Evolutionary conservation across 371 early-diverging fungal genomes (phyloP).

Genomic region (Apophysomyces elegans): DNA sequence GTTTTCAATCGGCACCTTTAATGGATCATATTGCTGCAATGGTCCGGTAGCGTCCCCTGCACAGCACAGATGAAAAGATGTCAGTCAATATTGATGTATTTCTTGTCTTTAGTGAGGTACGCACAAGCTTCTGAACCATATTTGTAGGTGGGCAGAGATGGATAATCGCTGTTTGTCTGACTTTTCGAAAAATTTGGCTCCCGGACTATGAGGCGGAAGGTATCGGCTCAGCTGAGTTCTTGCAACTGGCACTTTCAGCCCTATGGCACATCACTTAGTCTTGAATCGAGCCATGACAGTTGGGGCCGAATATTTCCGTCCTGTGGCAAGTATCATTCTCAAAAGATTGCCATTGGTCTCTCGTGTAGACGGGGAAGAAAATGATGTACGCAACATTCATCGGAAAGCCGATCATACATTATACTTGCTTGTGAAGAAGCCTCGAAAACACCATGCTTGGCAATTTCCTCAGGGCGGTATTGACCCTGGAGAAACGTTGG

Average conservation of each 20-base stretch:
- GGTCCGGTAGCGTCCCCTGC: too few species aligned
- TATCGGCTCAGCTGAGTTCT: too few species aligned
- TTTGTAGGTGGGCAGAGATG: too few species aligned
- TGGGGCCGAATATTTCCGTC: constrained; percentile 15
- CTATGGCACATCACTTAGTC: background rate
- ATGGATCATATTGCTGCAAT: too few species aligned
- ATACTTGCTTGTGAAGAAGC: constrained; percentile 78
- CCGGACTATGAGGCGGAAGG: too few species aligned
- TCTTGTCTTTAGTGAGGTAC: too few species aligned
- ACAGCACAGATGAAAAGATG: too few species aligned
- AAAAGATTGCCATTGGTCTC: constrained; percentile 8
- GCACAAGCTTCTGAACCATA: too few species aligned
- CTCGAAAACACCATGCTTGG: constrained; percentile 68
- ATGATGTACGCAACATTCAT: constrained; percentile 20
- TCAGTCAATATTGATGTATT: too few species aligned
- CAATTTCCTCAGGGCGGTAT: constrained; percentile 78
- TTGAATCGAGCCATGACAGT: background rate
- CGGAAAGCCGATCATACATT: constrained; percentile 36
- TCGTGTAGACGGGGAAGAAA: background rate
- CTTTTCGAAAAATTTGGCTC: too few species aligned
- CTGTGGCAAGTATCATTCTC: constrained; percentile 28
- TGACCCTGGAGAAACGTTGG: constrained; percentile 64
- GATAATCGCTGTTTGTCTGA: too few species aligned
- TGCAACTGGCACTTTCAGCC: background rate
- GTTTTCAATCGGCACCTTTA: too few species aligned